phyloP scores from a whole-genome alignment of 1,284 basidiomycete genomes.

The Moniliophthora roreri region DNA sequence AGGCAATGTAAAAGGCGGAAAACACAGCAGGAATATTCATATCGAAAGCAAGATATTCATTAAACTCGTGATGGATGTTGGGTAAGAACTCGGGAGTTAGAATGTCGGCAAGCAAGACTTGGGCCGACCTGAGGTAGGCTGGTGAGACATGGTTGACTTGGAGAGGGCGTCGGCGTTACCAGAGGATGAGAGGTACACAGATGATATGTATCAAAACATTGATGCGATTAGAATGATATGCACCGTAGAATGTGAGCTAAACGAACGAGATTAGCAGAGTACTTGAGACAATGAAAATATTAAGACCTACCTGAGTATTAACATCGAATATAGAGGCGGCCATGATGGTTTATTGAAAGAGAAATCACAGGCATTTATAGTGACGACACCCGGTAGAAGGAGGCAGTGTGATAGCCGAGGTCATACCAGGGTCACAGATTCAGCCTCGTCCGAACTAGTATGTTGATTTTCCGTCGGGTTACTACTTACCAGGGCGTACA shows the following conservation, averaged over 20 bases:
- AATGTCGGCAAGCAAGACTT: slow-evolving; percentile 54
- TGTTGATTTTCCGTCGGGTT: too few relatives aligned
- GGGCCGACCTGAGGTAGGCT: slow-evolving; percentile 52
- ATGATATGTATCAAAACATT: slow-evolving; percentile 83
- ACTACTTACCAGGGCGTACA: too few relatives aligned
- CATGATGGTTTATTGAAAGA: slow-evolving; percentile 9
- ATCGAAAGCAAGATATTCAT: slow-evolving; percentile 68
- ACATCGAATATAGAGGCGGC: slow-evolving; percentile 15
- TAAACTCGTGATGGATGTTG: slow-evolving; percentile 48
- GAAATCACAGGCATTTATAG: background rate
- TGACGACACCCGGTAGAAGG: background rate
- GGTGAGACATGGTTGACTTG: slow-evolving; percentile 1
- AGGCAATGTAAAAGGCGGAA: slow-evolving; percentile 58
- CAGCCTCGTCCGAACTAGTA: too few relatives aligned
- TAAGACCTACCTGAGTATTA: slow-evolving; percentile 10
- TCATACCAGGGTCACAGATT: too few relatives aligned
- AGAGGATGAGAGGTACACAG: slow-evolving; percentile 60
- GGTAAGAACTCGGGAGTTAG: slow-evolving; percentile 60
- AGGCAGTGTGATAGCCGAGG: too few relatives aligned
- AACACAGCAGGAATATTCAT: slow-evolving; percentile 62
- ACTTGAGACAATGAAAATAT: background rate
- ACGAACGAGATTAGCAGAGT: slow-evolving; percentile 1
- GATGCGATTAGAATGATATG: slow-evolving; percentile 80
- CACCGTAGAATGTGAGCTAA: slow-evolving; percentile 39
- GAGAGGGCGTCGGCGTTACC: background rate